These are phyloP conservation scores for Blastobotrys indianensis DNA, from an alignment of 1,139 yeast genomes.

Conservation along the genomic window DNA sequence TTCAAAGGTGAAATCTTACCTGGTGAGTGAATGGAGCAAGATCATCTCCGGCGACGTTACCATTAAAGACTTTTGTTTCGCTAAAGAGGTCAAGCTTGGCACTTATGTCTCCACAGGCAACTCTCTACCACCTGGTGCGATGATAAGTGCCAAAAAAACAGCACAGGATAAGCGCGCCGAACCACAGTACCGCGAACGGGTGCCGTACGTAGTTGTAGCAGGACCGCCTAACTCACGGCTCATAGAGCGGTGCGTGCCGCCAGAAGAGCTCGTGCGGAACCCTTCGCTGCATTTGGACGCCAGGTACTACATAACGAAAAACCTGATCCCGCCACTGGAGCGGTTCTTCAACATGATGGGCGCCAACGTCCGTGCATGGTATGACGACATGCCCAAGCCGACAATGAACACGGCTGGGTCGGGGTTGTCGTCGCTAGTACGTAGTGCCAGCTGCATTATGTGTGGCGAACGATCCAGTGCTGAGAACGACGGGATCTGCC, in stretches of 20 bases:
- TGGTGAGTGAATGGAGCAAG: constrained; percentile 59
- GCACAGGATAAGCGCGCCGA: constrained; percentile 63
- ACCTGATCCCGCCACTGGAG: constrained; percentile 83
- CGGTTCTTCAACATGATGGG: constrained; percentile 79
- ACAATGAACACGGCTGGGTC: constrained; percentile 3
- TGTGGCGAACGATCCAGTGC: constrained; percentile 19
- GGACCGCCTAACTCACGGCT: constrained; percentile 63
- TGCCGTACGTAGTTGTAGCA: constrained; percentile 73
- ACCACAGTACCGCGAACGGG: constrained; percentile 85
- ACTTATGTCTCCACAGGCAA: constrained; percentile 53
- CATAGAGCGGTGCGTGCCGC: constrained; percentile 74
- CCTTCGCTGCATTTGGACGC: constrained; percentile 48
- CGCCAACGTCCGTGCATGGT: constrained; percentile 74
- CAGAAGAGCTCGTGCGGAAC: constrained; percentile 57
- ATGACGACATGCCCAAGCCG: constrained; percentile 56
- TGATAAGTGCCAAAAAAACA: constrained; percentile 58
- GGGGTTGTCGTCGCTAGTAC: neutral
- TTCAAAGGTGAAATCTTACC: constrained; percentile 60
- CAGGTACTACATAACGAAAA: constrained; percentile 78
- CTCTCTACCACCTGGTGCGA: constrained; percentile 87
- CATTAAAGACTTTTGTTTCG: constrained; percentile 82
- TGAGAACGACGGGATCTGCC: constrained; percentile 18
- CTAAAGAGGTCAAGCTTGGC: constrained; percentile 84
- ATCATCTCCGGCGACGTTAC: constrained; percentile 55
- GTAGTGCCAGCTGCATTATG: constrained; percentile 23